Evolutionary conservation across 768 basidiomycete genomes (phyloP), one percentile per base, ranked within the genome.

Genomic region (Pisolithus orientalis): DNA sequence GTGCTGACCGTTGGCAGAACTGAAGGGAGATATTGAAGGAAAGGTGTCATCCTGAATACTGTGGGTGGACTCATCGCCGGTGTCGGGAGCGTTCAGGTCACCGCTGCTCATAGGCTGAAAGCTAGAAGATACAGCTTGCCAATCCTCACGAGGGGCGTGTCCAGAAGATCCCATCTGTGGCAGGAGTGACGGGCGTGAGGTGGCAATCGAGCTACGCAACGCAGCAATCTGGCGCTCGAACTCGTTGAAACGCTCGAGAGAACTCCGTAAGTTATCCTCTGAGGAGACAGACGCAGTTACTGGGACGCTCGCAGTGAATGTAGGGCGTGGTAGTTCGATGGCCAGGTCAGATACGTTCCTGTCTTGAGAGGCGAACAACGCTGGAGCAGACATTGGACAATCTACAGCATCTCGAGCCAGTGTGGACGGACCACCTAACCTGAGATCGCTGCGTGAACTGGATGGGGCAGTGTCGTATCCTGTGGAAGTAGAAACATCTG

Each of bases 191-290:
- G 68, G 60, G 55, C 60, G 54, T 63, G 61, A 59, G 4, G 57
- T 49, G 43, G 56, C 64, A 45, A 68, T 67, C 34, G 73, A 74
- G 50, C 67, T 70, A 27, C 78, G 73, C 54, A 80, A 62, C 17
- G 72, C 72, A 54, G 76, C 72, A 43, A 80, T 80, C 47, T 81
- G 72, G 49, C 70, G 71, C 59, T 83, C 78, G 53, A 82, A 81
- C 28, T 73, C 71, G 64, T 73, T 76, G 57, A 80, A 80, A 31
- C 78, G 75, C 32, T 79, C 77, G 24, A 82, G 54, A 0, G 79
- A 75, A 14, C 70, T 58, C 21, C 76, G 72, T 37, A 76, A 71
- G 31, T 62, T 58, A 14, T 79, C 75, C 37, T 73, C 68, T 40
- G 65, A 54, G 2, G 56, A 53, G 3, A 57, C 38, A 6, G 64